A percentile compares a stretch with the other conserved stretches of the same genome.
phyloP scores from a whole-genome alignment of 345 rosid species.

The Luvunga scandens region DNA sequence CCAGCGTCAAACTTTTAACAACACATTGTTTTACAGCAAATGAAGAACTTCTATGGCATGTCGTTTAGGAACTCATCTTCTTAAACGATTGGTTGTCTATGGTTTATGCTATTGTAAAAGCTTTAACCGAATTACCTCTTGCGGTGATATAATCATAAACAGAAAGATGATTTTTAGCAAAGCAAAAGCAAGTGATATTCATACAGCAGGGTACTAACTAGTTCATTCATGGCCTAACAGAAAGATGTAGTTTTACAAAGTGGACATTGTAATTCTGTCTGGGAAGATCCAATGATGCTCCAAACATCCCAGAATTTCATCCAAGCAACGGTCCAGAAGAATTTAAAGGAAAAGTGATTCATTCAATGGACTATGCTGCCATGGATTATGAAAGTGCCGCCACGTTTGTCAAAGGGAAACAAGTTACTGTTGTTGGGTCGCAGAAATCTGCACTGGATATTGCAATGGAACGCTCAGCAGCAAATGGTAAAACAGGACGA shows the following conservation, averaged over 20 bases:
- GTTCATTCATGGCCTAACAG: background rate
- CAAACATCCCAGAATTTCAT: conserved; percentile 42
- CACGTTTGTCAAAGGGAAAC: conserved; percentile 24
- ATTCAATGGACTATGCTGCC: conserved; percentile 38
- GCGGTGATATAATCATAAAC: no score
- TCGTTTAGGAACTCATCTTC: no score
- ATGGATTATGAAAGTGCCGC: conserved; percentile 18
- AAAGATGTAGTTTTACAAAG: conserved; percentile 22
- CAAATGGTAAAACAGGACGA: conserved; percentile 23
- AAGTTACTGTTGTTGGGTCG: conserved; percentile 33
- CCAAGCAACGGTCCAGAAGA: conserved; percentile 39
- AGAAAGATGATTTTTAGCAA: no score
- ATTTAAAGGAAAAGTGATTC: conserved; percentile 42
- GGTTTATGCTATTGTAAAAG: no score
- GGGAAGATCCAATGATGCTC: conserved; percentile 36
- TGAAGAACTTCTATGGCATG: background rate
- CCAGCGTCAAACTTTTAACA: background rate
- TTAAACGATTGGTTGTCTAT: no score
- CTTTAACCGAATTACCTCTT: no score
- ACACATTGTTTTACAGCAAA: background rate
- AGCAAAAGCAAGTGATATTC: no score
- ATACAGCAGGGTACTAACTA: no score
- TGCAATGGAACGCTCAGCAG: conserved; percentile 35
- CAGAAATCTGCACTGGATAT: conserved; percentile 45
- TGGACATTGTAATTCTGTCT: conserved; percentile 38